Base-by-base conservation (phyloP, 2,329 filamentous ascomycete species). In the Alternaria dauci region DNA sequence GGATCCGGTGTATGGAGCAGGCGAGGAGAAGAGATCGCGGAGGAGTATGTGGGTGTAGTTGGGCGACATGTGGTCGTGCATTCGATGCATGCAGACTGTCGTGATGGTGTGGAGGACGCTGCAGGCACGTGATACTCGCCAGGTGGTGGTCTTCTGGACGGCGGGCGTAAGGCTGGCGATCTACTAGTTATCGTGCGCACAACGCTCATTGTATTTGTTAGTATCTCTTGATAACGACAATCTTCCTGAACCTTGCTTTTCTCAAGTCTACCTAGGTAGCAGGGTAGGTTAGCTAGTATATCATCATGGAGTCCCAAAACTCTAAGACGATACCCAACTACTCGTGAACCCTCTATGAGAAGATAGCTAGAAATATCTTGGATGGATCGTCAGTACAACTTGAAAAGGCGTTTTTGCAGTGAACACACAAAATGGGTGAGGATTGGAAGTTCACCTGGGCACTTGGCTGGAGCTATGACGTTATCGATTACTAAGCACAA, bases 21-120 rank as follows among this genome's bases (percentile, higher is more conserved):
- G 28, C 0, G 54, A 38, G 5, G 46, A 53, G 11, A 39, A 20
- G 25, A 52, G 14, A 18, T 23, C 16, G 1, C 5, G 36, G 2
- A 56, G 34, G 50, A 61, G 58, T 54, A 61, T 63, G 63, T 68
- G 62, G 62, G 44, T 20, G 11, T 62, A 42, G 38, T 1, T 2
- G 8, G 0, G 18, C 2, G 30, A 36, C 1, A 0, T 36, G 18
- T 48, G 18, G 0, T 14, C 30, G 44, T 25, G 34, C 6, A 1
- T 25, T 25, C 8, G 5, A 48, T n/a, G 3, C 1, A 34, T 2
- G 4, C 18, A 6, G 12, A 23, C 2, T 18, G 2, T 36, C 32
- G 32, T 2, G 32, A 16, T 14, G 32, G 32, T 23, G 20, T 23
- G 20, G 20, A 23, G 20, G 20, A 4, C 4, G 4, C 20, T 23